phyloP scores from a whole-genome alignment of 208 protist genomes.

The Trypanosoma vivax region DNA sequence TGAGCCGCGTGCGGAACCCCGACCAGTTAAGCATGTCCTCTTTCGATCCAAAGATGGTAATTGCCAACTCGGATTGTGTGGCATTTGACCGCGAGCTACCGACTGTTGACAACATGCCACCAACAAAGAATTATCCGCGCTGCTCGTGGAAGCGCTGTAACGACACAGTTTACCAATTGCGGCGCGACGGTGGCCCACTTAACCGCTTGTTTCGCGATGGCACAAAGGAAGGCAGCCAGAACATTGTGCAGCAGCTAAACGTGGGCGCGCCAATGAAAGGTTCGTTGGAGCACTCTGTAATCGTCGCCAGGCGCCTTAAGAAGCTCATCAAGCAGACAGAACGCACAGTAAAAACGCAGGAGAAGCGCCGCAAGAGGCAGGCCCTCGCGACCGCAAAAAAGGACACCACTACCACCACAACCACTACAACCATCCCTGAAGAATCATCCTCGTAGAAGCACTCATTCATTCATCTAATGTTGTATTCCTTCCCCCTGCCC shows the following conservation, averaged over 20 bases:
- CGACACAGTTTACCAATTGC: constrained; percentile 79
- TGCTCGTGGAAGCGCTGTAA: constrained; percentile 83
- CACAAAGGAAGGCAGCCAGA: constrained; percentile 7
- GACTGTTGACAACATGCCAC: constrained; percentile 27
- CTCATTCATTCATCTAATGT: constrained; percentile 1
- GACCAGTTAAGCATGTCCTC: constrained; percentile 84
- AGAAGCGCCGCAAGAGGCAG: constrained; percentile 35
- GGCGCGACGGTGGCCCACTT: constrained; percentile 58
- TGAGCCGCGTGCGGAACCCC: constrained; percentile 86
- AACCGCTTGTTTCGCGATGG: constrained; percentile 44
- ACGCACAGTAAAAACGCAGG: constrained; percentile 50
- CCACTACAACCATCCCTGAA: too few relatives aligned
- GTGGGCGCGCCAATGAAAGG: constrained; percentile 7
- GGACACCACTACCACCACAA: background rate
- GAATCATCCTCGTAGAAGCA: too few relatives aligned
- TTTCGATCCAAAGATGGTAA: constrained; percentile 66
- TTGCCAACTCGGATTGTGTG: constrained; percentile 72
- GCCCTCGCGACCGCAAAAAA: background rate
- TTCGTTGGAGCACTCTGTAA: constrained; percentile 63
- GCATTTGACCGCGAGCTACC: constrained; percentile 60
- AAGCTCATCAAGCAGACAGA: constrained; percentile 77
- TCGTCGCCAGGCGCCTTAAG: constrained; percentile 75
- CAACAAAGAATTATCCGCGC: constrained; percentile 38
- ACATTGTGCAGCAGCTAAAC: background rate
- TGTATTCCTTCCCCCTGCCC: constrained; percentile 4